Base-by-base conservation (phyloP, 345 rosid species). In the Theobroma cacao region DNA sequence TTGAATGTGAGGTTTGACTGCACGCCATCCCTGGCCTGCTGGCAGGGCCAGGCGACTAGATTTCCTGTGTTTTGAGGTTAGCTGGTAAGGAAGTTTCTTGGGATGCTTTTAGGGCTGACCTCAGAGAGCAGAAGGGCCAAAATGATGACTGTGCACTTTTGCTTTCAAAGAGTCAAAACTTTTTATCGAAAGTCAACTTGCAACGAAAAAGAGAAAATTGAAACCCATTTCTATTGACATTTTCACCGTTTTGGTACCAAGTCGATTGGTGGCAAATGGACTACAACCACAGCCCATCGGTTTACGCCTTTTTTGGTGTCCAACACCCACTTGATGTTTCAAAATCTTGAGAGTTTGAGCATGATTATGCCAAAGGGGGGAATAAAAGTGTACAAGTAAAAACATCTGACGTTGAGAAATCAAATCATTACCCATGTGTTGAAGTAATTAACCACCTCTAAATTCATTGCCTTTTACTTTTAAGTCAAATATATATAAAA, bases 31-130 rank as follows among this genome's bases (percentile, higher is more conserved):
- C 62, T 14, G 70, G 47, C 48, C 7, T 67, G 52, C 53, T 24
- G 33, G 50, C 15, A 48, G 24, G 61, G 13, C 5, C 5, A 50
- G 55, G 20, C 4, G 4, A 50, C 45, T 41, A 50, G 18, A 50
- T 50, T 50, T 15, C 28, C 28, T 11, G 55, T 48, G 60, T 7
- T 61, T 9, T 5, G 4, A 24, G 36, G 45, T 26, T 34, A 3
- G 40, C 72, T 0, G 68, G 38, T 1, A 14, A 53, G 28, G 36
- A 76, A 12, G 76, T 72, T 53, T 76, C 83, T 60, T 80, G 40
- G 85, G 81, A 83, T 83, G 77, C 83, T 12, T 62, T 47, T 7
- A 15, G 22, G 74, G 74, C 53, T 24, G 59, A 24, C n/a, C 45
- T 15, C 0, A 52, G 40, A 2, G 13, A 31, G 5, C 38, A n/a